A percentile compares a stretch with the other conserved stretches of the same genome.
phyloP scores from a whole-genome alignment of 805 yeast species.

The Candida parachauliodes region DNA sequence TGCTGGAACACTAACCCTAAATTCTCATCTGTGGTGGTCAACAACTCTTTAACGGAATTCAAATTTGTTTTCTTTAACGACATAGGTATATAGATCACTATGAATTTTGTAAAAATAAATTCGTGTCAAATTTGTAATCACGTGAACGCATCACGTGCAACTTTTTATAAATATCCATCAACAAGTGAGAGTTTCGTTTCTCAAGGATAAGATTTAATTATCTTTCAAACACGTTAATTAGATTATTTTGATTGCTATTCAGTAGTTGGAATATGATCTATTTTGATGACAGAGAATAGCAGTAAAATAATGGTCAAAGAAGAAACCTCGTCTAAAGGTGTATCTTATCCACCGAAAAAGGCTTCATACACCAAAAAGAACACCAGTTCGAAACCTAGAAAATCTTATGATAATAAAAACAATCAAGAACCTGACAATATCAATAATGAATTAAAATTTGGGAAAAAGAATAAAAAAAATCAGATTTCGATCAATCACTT shows the following conservation, averaged over 20 bases:
- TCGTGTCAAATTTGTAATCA: not conserved
- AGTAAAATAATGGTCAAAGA: not conserved
- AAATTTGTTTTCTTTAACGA: constrained; percentile 21
- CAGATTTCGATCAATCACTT: constrained; percentile 51
- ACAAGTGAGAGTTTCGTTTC: not conserved
- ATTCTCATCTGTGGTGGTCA: constrained; percentile 48
- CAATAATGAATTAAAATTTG: constrained; percentile 14
- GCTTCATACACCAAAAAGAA: not conserved
- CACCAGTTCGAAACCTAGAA: not conserved
- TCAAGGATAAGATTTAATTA: constrained; percentile 4
- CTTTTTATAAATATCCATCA: not conserved
- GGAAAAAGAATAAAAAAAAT: constrained; percentile 12
- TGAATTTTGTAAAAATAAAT: not conserved
- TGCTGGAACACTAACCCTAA: constrained; percentile 38
- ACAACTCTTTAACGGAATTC: constrained; percentile 42
- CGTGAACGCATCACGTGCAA: not conserved
- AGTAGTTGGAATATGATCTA: not conserved
- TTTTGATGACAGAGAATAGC: not conserved
- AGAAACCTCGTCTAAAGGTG: not conserved
- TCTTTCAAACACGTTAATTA: constrained; percentile 1
- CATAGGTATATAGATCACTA: not conserved
- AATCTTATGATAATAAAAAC: not conserved
- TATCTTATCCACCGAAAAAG: not conserved
- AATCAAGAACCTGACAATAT: constrained; percentile 5
- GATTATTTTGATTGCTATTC: no score